Conservation (phyloP, 352 stramenopile species). For the Globisporangium echinulatum region DNA sequence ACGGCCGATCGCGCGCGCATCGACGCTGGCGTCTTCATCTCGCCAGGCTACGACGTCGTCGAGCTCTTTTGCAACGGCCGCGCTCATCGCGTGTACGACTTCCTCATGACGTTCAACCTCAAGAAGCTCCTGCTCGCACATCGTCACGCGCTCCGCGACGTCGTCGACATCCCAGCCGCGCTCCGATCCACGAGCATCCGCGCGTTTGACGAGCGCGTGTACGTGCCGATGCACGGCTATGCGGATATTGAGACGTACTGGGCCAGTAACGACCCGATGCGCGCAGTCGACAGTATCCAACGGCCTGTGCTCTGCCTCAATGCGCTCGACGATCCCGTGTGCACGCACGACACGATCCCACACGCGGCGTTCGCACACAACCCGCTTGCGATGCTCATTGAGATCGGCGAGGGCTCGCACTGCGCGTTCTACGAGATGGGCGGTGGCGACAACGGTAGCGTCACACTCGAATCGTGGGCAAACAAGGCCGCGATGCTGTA, state of each 20-base stretch:
- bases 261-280: slow-evolving; percentile 73
- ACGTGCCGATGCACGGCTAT: slow-evolving; percentile 79
- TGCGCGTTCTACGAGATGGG: slow-evolving; percentile 63
- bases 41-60: slow-evolving; percentile 67
- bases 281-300: slow-evolving; percentile 38
- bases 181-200: slow-evolving; percentile 45
- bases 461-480: slow-evolving; percentile 62
- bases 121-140: slow-evolving; percentile 62
- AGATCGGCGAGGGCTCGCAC: slow-evolving; percentile 56
- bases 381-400: slow-evolving; percentile 43
- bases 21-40: slow-evolving; percentile 57
- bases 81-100: slow-evolving; percentile 71
- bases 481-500: slow-evolving; percentile 55
- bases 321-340: slow-evolving; percentile 72
- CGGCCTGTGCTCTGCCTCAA: slow-evolving; percentile 70
- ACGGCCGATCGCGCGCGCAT: slow-evolving; percentile 43
- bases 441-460: slow-evolving; percentile 12
- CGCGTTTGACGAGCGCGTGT: slow-evolving; percentile 74
- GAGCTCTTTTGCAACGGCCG: slow-evolving; percentile 64
- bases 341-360: slow-evolving; percentile 65
- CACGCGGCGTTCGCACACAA: slow-evolving; percentile 49
- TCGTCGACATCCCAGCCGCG: slow-evolving; percentile 42
- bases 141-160: slow-evolving; percentile 25
- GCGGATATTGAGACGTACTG: slow-evolving; percentile 58
- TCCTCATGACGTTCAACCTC: slow-evolving; percentile 69